A percentile compares a stretch with the other conserved stretches of the same genome.
These are phyloP conservation scores for Casaregolazyma suthepensis DNA, from an alignment of 1,139 yeast genomes.

Conservation along the genomic window DNA sequence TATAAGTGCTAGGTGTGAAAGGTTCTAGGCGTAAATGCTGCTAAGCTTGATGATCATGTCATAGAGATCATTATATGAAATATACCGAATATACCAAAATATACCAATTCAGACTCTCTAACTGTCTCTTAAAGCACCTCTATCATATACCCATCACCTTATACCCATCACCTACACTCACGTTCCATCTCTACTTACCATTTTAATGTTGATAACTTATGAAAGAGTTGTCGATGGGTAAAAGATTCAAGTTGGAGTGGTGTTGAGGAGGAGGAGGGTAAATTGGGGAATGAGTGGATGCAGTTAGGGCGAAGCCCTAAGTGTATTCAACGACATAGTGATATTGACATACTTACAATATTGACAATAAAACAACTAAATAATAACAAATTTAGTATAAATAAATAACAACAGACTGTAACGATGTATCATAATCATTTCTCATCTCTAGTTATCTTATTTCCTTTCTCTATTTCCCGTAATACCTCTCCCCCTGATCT, in stretches of 20 bases:
- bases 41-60: background rate
- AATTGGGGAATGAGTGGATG: background rate
- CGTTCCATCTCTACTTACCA: slow-evolving; percentile 14
- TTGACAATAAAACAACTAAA: too few species aligned
- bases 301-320: slow-evolving; percentile 11
- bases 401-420: too few species aligned
- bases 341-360: too few species aligned
- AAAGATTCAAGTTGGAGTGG: slow-evolving; percentile 6
- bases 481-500: background rate
- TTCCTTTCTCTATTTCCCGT: background rate
- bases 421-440: too few species aligned
- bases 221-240: slow-evolving; percentile 5
- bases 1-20: slow-evolving; percentile 2
- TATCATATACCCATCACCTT: background rate
- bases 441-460: too few species aligned
- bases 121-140: background rate
- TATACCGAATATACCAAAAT: background rate
- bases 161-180: background rate
- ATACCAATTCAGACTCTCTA: background rate
- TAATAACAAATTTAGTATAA: too few species aligned
- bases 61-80: background rate
- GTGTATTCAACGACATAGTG: background rate
- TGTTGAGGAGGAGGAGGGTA: slow-evolving; percentile 7
- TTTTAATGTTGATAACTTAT: slow-evolving; percentile 13
- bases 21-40: too few species aligned